Evolutionary conservation across 2,329 filamentous ascomycete genomes (phyloP), one percentile per base, ranked within the genome.

Genomic region (Ilyonectria destructans): DNA sequence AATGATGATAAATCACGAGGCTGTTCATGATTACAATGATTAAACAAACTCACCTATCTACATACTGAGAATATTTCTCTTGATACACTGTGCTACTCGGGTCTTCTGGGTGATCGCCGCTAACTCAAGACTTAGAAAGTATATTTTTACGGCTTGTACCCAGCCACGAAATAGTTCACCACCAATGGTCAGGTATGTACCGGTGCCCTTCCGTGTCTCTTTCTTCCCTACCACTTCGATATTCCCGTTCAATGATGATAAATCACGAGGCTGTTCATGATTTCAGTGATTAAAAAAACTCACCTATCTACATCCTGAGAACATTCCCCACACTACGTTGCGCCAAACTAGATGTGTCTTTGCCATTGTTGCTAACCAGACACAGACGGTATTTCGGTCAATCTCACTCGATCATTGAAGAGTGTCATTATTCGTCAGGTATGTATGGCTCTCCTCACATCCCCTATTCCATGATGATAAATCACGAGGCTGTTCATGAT

Each of bases 401-500:
- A 33, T 49, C 19, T 4, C 19, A 49, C 46, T 26, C 6, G 23
- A n/a, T 15, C 23, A 26, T 13, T 23, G 8, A 29, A 26, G 26
- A 8, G 8, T 33, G 6, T 49, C 13, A 15, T 9, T 15, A 49
- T 4, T 17, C 8, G 13, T 49, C 21, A 49, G 21, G 46, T 49
- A 29, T 49, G 46, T 26, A 26, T 26, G 19, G 3, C 23, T n/a
- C 23, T 4, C 8, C 15, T 15, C 4, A 26, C 6, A 15, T 17
- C 7, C 23, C 49, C 26, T 59, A 64, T 79, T 73, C 71, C 67
- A 80, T 83, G 82, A 84, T 84, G 82, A 83, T 76, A 77, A 67
- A 71, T 71, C 64, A 75, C 75, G 83, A 84, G 82, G 83, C 83
- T 85, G 83, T 85, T 85, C 84, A 85, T 85, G 83, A 84, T 79